phyloP scores from a whole-genome alignment of 352 stramenopile genomes.

The Pythium brachiatum region DNA sequence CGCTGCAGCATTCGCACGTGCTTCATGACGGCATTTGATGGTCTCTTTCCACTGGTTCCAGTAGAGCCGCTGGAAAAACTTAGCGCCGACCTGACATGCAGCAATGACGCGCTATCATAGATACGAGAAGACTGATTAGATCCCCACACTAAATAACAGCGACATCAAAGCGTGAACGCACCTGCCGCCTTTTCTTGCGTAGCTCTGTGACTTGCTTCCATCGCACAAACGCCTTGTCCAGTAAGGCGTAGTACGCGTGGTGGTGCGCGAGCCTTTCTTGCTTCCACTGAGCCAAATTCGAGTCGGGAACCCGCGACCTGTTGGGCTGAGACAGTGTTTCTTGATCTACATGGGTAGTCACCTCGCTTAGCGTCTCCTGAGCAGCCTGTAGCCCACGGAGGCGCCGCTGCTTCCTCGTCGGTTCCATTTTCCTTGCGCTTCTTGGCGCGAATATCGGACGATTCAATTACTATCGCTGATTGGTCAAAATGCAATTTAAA shows the following conservation, averaged over 20 bases:
- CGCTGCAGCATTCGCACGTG: not conserved
- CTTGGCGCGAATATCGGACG: not conserved
- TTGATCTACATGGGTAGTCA: not conserved
- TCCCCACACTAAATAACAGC: not conserved
- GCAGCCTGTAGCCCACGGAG: not conserved
- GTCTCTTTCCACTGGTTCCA: constrained; percentile 34
- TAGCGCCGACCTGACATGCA: constrained; percentile 42
- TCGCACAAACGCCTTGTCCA: constrained; percentile 25
- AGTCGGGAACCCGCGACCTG: not conserved
- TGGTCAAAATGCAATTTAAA: too few species aligned
- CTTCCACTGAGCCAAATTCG: constrained; percentile 20
- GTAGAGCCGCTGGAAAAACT: constrained; percentile 38
- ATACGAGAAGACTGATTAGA: not conserved
- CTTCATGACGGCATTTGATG: constrained; percentile 9
- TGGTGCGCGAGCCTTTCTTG: constrained; percentile 25
- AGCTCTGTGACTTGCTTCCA: constrained; percentile 29
- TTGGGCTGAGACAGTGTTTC: not conserved
- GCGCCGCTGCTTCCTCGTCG: not conserved
- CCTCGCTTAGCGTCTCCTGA: not conserved
- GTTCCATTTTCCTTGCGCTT: constrained; percentile 8
- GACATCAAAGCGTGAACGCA: not conserved
- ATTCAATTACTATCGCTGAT: too few species aligned
- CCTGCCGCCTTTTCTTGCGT: constrained; percentile 30
- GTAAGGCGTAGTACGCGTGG: constrained; percentile 29
- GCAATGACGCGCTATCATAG: constrained; percentile 32